Conservation (phyloP, 345 rosid species). For the Isatis tinctoria region DNA sequence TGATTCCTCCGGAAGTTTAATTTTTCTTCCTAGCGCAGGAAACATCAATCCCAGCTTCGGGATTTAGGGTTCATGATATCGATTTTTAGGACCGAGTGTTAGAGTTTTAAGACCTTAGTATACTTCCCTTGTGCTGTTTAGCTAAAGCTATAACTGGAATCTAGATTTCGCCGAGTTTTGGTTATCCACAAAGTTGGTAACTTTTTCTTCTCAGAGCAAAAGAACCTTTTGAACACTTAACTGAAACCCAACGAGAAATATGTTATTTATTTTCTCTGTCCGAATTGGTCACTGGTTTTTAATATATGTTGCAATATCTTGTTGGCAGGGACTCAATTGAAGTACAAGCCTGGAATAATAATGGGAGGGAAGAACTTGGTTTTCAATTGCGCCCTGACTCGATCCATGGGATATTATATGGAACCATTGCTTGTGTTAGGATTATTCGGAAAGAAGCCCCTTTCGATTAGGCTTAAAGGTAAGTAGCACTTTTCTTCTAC, state of each 20-base stretch:
- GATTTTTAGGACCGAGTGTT: too few species aligned
- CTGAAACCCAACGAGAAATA: neutral
- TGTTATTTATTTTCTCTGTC: neutral
- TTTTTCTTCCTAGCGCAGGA: too few species aligned
- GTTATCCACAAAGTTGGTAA: neutral
- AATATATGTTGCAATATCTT: neutral
- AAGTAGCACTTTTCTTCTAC: neutral
- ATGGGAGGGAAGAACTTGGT: slow-evolving; percentile 74
- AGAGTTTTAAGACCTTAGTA: neutral
- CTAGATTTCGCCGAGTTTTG: neutral
- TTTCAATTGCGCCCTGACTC: slow-evolving; percentile 66
- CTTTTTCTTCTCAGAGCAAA: neutral
- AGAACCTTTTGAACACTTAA: neutral
- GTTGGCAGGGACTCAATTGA: slow-evolving; percentile 55
- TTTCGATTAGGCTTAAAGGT: slow-evolving; percentile 72
- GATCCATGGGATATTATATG: slow-evolving; percentile 81
- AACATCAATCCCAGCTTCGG: neutral
- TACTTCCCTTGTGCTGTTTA: neutral
- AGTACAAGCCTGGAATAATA: slow-evolving; percentile 78
- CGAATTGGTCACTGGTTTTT: neutral
- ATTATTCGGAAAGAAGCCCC: slow-evolving; percentile 66
- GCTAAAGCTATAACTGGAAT: neutral
- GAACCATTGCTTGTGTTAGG: slow-evolving; percentile 81
- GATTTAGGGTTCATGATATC: neutral
- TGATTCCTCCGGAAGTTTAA: too few species aligned